Conservation (phyloP, 257 asterid species). For the Lantana camara region DNA sequence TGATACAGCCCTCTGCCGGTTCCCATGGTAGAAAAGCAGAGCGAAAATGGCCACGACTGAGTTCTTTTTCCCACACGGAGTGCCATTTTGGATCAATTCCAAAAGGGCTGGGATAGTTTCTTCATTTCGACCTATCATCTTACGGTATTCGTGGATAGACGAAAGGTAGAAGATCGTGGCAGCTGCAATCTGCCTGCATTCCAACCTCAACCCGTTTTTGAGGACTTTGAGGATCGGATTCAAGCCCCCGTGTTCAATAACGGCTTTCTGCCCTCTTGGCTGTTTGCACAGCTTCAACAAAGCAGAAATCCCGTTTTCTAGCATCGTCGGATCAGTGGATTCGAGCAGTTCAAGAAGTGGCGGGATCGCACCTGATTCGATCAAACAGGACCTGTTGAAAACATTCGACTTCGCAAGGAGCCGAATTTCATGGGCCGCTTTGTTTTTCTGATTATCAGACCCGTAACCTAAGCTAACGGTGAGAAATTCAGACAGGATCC, state of each 20-base stretch:
- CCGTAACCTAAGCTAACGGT: conserved; percentile 50
- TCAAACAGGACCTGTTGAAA: conserved; percentile 55
- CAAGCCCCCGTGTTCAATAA: conserved; percentile 49
- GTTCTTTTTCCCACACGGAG: conserved; percentile 62
- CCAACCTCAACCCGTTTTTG: conserved; percentile 44
- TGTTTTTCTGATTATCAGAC: conserved; percentile 45
- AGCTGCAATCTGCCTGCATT: conserved; percentile 66
- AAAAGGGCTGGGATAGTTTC: conserved; percentile 51
- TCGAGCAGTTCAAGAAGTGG: conserved; percentile 50
- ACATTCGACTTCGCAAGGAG: conserved; percentile 65
- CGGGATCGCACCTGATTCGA: conserved; percentile 51
- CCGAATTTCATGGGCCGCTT: conserved; percentile 72
- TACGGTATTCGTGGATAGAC: conserved; percentile 54
- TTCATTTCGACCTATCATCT: conserved; percentile 48
- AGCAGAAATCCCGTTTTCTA: conserved; percentile 63
- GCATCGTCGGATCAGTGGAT: conserved; percentile 45
- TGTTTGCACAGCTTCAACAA: conserved; percentile 71
- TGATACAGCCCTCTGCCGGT: conserved; percentile 45
- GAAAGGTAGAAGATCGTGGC: conserved; percentile 65
- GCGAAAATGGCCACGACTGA: conserved; percentile 66
- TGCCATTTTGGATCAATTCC: conserved; percentile 51
- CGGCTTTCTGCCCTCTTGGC: conserved; percentile 54
- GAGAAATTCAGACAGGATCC: conserved; percentile 48
- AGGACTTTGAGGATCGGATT: conserved; percentile 42
- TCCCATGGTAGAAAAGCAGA: conserved; percentile 41